A percentile compares a stretch with the other conserved stretches of the same genome.
Evolutionary conservation across 2,329 filamentous ascomycete species (phyloP).

Genomic region (Talaromyces sp.): DNA sequence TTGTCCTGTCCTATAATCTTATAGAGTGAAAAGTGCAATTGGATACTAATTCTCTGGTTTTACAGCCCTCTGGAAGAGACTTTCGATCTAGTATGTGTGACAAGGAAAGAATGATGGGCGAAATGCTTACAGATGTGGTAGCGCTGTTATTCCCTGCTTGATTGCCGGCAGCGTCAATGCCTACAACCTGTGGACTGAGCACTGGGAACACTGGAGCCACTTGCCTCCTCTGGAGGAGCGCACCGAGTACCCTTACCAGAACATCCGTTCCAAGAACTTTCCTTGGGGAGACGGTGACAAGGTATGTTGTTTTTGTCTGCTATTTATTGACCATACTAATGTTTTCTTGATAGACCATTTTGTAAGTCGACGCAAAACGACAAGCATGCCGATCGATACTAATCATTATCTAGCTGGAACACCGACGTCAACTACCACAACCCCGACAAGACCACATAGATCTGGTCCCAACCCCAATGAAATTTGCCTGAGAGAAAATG

Average conservation of each 20-base stretch:
- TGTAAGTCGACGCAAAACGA: slow-evolving; percentile 46
- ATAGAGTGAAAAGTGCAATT: neutral
- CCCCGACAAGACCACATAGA: slow-evolving; percentile 63
- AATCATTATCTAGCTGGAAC: slow-evolving; percentile 68
- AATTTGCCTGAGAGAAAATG: neutral
- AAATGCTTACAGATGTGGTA: slow-evolving; percentile 33
- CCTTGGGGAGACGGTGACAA: slow-evolving; percentile 95
- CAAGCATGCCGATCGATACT: neutral
- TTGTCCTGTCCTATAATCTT: slow-evolving; percentile 19
- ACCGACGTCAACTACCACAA: slow-evolving; percentile 94
- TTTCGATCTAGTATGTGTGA: slow-evolving; percentile 81
- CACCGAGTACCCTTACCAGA: slow-evolving; percentile 92
- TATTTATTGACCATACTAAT: neutral
- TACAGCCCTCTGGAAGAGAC: slow-evolving; percentile 88
- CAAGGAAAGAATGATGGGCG: neutral
- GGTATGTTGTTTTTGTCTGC: slow-evolving; percentile 50
- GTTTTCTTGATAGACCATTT: slow-evolving; percentile 50
- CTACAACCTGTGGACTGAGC: slow-evolving; percentile 86
- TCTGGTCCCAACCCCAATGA: neutral
- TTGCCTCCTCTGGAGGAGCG: slow-evolving; percentile 83
- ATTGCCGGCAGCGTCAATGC: slow-evolving; percentile 72
- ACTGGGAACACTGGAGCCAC: slow-evolving; percentile 94
- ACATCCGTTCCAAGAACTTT: slow-evolving; percentile 95
- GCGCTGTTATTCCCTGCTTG: slow-evolving; percentile 69
- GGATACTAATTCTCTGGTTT: slow-evolving; percentile 18